Base-by-base conservation (phyloP, 306 rosid species). In the Acmispon strigosus region DNA sequence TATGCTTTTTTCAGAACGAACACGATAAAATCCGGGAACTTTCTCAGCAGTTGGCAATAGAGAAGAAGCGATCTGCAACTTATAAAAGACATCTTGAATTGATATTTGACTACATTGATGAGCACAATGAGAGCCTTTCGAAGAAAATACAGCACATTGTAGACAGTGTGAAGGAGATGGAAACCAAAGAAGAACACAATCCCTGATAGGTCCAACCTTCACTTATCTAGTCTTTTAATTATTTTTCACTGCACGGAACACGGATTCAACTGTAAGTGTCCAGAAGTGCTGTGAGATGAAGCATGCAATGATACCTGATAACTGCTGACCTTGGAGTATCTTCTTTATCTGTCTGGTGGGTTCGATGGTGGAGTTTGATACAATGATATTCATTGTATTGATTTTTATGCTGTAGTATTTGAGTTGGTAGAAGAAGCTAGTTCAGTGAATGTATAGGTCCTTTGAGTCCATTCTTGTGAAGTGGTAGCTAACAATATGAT, bases 81-180 rank as follows among this genome's bases (percentile, higher is more conserved):
- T 91, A 94, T 78, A 94, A 91, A 85, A 91, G 97, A 81, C 99
- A 91, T 76, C 89, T 94, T 52, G 99, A 94, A 70, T 75, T 89
- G 76, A 73, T 94, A 75, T 91, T 94, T 32, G 97, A 89, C 85
- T 96, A 89, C 71, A 89, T 91, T 10, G 97, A 89, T 14, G 92
- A 94, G 84, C 96, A 87, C 79, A 94, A 94, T 60, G 85, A 86
- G 76, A 86, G 73, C 79, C 84, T 94, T 58, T 87, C 99, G 34
- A 91, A 84, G 80, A 94, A 84, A 92, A 84, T 91, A 75, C 97
- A 89, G 74, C 86, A 89, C 84, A 82, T 89, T 66, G 97, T 94
- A 70, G 91, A 86, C 20, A 89, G 79, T 79, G 97, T 94, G 81
- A 89, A 88, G 81, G 90, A 87, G 76, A 75, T 89, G 75, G 99